These are phyloP conservation scores for Talaromyces piceae DNA, from an alignment of 2,329 filamentous ascomycete species.

Conservation along the genomic window DNA sequence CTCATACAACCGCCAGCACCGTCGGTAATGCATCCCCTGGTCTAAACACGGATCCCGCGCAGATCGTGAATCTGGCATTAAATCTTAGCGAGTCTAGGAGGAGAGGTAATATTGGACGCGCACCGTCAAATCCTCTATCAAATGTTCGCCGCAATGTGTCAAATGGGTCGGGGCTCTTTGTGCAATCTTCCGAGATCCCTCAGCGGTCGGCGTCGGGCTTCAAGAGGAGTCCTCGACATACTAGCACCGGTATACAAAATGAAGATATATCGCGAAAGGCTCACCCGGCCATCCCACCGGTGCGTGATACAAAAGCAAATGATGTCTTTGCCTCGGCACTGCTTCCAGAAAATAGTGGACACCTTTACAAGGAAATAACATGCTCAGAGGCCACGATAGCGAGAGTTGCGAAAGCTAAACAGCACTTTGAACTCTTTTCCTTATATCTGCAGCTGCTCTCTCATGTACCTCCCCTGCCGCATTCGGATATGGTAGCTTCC, in stretches of 20 bases:
- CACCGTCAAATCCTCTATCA: constrained; percentile 45
- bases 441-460: constrained; percentile 78
- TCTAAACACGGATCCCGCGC: constrained; percentile 68
- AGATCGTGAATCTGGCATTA: constrained; percentile 89
- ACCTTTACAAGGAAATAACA: constrained; percentile 28
- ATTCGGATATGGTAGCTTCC: constrained; percentile 7
- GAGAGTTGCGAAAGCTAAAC: constrained; percentile 75
- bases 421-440: constrained; percentile 75
- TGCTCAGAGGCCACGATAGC: constrained; percentile 75
- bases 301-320: neutral
- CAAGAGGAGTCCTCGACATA: constrained; percentile 12
- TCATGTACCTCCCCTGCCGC: constrained; percentile 61
- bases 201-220: constrained; percentile 7
- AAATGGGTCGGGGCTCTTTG: constrained; percentile 16
- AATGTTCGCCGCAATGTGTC: constrained; percentile 27
- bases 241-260: constrained; percentile 21
- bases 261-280: constrained; percentile 8
- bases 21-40: no score
- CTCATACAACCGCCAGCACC: constrained; percentile 20
- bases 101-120: constrained; percentile 52
- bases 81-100: constrained; percentile 71
- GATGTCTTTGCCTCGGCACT: constrained; percentile 9
- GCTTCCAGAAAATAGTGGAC: constrained; percentile 21
- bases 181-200: constrained; percentile 15
- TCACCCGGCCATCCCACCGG: neutral